Base-by-base conservation (phyloP, 23 red algal genomes). In the Chondrus crispus region DNA sequence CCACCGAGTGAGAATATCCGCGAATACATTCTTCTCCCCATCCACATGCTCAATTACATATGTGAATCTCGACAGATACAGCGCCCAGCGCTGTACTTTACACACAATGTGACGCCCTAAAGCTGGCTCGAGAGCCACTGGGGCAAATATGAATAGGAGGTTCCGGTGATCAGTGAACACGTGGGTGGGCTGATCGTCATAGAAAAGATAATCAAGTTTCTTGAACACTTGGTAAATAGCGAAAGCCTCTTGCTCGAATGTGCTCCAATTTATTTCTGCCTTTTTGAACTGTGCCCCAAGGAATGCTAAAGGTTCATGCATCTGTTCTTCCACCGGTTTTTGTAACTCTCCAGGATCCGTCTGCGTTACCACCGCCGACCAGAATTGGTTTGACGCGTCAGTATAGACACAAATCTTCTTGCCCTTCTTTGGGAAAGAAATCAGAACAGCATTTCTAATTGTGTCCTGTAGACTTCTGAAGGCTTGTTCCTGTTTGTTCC, bases 291-390 rank as follows among this genome's bases (percentile, higher is more conserved):
- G 24, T 11, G 45, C 35, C 24, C 46, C 45, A 11, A 83, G 50
- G 52, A 83, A 83, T 13, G 78, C 78, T 38, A 83, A 83, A 11
- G 52, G 78, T 47, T 83, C 45, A 38, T 83, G 78, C 52, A 32
- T n/a, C 52, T 83, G 48, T 20, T 83, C 41, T 2, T 57, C 1
- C 19, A 83, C 55, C 71, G 37, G 44, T 37, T 20, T 77, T 37
- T 20, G 8, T 7, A 42, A 24, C 8, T 20, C 43, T 38, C 38
- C 71, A 26, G 44, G 38, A 58, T 83, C 46, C 29, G 2, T 52
- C 57, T 83, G 78, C 14, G 53, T 62, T 20, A 83, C 30, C 8
- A 83, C 1, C 28, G 1, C 1, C 26, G 48, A 54, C 78, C 78
- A 83, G 40, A 40, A 60, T n/a, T 39, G 24, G 0, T 83, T 22